Percentiles rank a stretch among this genome's conserved stretches.
Conservation (phyloP, 2,329 filamentous ascomycete species). For the Scedosporium dehoogii region DNA sequence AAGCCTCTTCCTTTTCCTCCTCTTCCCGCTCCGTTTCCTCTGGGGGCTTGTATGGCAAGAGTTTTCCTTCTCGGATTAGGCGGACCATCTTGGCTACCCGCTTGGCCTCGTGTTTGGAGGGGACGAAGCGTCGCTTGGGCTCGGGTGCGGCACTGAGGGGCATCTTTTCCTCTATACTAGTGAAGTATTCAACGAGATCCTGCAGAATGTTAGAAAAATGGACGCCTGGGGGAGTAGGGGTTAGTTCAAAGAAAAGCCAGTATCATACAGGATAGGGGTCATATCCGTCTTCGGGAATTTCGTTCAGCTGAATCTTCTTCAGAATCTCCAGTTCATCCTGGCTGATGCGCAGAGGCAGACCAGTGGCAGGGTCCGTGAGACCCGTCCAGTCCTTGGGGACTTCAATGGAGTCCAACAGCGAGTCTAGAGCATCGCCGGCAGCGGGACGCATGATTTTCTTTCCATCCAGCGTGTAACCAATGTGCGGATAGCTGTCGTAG, state of each 20-base stretch:
- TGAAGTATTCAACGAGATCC: constrained; percentile 91
- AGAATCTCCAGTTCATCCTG: constrained; percentile 83
- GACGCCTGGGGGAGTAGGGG: no score
- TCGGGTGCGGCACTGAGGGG: constrained; percentile 89
- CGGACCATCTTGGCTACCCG: constrained; percentile 94
- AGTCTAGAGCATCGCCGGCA: constrained; percentile 86
- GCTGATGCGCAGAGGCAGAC: constrained; percentile 80
- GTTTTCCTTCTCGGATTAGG: constrained; percentile 88
- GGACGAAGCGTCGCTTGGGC: constrained; percentile 88
- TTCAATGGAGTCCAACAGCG: constrained; percentile 90
- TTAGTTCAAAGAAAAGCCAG: neutral
- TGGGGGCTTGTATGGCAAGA: constrained; percentile 77
- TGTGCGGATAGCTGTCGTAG: constrained; percentile 96
- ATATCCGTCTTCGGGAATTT: constrained; percentile 78
- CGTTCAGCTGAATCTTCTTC: constrained; percentile 79
- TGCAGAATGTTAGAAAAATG: constrained; percentile 18
- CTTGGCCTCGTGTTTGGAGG: constrained; percentile 95
- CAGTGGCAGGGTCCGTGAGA: constrained; percentile 85
- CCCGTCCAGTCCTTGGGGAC: constrained; percentile 96
- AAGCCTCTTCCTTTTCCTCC: constrained; percentile 58
- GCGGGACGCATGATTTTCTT: constrained; percentile 96
- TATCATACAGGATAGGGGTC: constrained; percentile 73
- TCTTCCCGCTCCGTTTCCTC: constrained; percentile 59
- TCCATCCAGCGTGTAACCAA: constrained; percentile 97
- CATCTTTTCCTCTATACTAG: constrained; percentile 83